Evolutionary conservation across 768 basidiomycete genomes (phyloP), one percentile per base, ranked within the genome.

Genomic region (Collybia mongolica): DNA sequence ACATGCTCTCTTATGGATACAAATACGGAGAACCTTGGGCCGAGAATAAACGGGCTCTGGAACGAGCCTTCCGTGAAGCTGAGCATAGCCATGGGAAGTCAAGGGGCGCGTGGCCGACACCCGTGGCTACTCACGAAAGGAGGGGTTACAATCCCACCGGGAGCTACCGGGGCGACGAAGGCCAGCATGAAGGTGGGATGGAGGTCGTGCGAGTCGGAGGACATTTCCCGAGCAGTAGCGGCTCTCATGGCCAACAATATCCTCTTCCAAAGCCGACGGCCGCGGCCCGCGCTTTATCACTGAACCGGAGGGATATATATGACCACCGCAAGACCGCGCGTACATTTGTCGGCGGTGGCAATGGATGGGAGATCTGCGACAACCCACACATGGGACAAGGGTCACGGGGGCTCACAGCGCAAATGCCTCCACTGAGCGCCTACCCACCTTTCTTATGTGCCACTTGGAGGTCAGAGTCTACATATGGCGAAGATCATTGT

Each of bases 1-100:
- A 69, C 6, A 54, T 66, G 54, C 52, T 64, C 36, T 54, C 65
- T 3, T 65, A 68, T 48, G 65, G 65, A 3, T 66, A 63, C 50
- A 65, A 63, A 47, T 58, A 60, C 23, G 63, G 65, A 9, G 57
- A 65, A 20, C 52, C 62, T 0, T 69, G 67, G 66, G 61, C 48
- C 39, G 61, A 65, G 9, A 63, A 67, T 35, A 63, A 63, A 24
- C 64, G 65, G 15, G 58, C 56, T 14, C 51, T 69, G 19, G 64
- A 66, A 49, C 52, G 55, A 7, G 57, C 61, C 38, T 63, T 68
- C 38, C 53, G 29, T 3, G 58, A 54, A 14, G 41, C 14, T 23
- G 53, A 53, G 9, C 51, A 37, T 35, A 49, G 38, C 22, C 17
- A 46, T 11, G 46, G 36, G n/a, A 22, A n/a, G 1, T 17, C 39